Evolutionary conservation across 768 basidiomycete genomes (phyloP).

Genomic region (Suillus americanus): DNA sequence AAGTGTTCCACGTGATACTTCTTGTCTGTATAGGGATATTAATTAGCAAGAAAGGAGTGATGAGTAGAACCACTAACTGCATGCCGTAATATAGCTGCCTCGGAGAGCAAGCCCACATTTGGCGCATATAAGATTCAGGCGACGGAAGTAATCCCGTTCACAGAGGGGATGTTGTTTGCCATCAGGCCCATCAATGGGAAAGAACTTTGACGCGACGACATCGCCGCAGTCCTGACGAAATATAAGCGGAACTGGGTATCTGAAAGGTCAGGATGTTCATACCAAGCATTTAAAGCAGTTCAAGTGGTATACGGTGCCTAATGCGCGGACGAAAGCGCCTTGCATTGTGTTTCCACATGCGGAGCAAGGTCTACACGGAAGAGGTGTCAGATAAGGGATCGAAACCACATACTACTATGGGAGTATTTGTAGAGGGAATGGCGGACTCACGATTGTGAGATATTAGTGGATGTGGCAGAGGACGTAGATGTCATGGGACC

Average conservation of each 20-base stretch:
- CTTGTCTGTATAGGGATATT: slow-evolving; percentile 62
- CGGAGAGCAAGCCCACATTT: slow-evolving; percentile 93
- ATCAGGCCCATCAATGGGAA: slow-evolving; percentile 92
- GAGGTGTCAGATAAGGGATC: slow-evolving; percentile 12
- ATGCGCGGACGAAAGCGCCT: slow-evolving; percentile 94
- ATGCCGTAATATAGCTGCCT: slow-evolving; percentile 98
- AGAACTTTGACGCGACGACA: slow-evolving; percentile 98
- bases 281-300: slow-evolving; percentile 99
- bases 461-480: slow-evolving; percentile 49
- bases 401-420: slow-evolving; percentile 1
- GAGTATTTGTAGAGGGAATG: slow-evolving; percentile 8
- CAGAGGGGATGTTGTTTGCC: slow-evolving; percentile 92
- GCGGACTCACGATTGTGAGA: slow-evolving; percentile 58
- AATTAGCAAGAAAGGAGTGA: slow-evolving; percentile 15
- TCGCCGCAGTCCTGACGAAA: slow-evolving; percentile 83
- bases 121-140: slow-evolving; percentile 93
- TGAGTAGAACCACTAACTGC: slow-evolving; percentile 62
- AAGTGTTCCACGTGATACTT: slow-evolving; percentile 99
- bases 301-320: slow-evolving; percentile 93
- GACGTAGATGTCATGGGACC: slow-evolving; percentile 53
- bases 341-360: slow-evolving; percentile 83
- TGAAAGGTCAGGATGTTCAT: slow-evolving; percentile 29
- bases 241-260: slow-evolving; percentile 10
- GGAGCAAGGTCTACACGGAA: slow-evolving; percentile 57
- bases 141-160: slow-evolving; percentile 96